Evolutionary conservation across 169 alveolate species (phyloP).

Genomic region (Cryptosporidium viatorum): DNA sequence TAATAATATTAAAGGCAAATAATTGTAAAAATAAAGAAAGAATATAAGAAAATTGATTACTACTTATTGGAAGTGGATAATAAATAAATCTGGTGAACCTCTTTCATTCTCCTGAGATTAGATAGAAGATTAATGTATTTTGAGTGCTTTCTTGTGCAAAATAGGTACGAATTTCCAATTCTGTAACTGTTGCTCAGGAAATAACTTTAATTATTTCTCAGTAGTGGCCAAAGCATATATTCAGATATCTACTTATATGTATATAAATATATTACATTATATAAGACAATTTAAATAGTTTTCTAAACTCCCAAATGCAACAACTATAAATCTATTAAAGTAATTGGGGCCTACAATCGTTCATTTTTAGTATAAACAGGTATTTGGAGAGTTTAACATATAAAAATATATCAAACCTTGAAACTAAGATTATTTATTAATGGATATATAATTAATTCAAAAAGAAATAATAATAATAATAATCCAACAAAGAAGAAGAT

Average conservation of each 20-base stretch:
- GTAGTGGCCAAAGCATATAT: not conserved
- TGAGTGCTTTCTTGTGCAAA: not conserved
- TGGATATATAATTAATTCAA: slow-evolving; percentile 3
- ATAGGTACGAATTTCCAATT: not conserved
- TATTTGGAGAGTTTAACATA: not conserved
- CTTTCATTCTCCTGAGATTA: not conserved
- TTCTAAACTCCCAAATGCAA: slow-evolving; percentile 6
- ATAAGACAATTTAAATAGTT: not conserved
- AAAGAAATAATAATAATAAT: not conserved
- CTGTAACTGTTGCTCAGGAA: not conserved
- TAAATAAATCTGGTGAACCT: not conserved
- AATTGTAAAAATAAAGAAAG: not conserved
- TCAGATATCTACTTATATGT: not conserved
- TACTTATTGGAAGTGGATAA: not conserved
- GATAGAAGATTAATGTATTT: not conserved
- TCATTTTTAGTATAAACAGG: not conserved
- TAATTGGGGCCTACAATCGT: not conserved
- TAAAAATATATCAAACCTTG: not conserved
- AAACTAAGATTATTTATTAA: not conserved
- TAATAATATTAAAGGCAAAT: slow-evolving; percentile 3
- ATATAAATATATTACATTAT: not conserved
- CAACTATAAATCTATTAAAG: not conserved
- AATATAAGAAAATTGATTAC: not conserved
- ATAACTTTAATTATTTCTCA: not conserved
- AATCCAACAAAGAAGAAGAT: not conserved